Base-by-base conservation (phyloP, 2,329 filamentous ascomycete genomes). In the Aureobasidium subglaciale region DNA sequence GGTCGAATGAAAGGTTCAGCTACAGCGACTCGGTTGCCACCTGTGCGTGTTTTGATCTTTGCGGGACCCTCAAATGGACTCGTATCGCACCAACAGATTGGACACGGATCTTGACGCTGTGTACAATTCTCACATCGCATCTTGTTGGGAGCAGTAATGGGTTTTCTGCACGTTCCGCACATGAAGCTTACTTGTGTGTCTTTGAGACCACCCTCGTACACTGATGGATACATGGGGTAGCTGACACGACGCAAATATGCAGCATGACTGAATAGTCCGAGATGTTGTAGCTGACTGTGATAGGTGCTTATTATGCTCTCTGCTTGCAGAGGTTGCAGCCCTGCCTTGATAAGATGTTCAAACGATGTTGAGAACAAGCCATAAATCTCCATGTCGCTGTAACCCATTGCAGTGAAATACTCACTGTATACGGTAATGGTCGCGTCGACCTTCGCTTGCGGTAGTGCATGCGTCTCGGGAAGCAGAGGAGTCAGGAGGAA, bases 281-380 rank as follows among this genome's bases (percentile, higher is more conserved):
- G 68, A 22, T 67, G 67, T 16, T 73, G 65, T 20, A 85, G 71
- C 56, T 80, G 78, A 48, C 77, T 75, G 65, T 85, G 79, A 64
- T 84, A 84, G 3, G 75, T 71, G 37, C 75, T 72, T 38, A 83
- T 74, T 38, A 83, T 78, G 42, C 73, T 70, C 63, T 83, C 80
- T 46, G 78, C 72, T 62, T 83, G 78, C 15, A 75, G 68, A 6
- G 75, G 74, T 43, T 75, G 72, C 41, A 78, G 67, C 4, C 75
- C 75, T 15, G 73, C 70, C 20, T 68, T 67, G 40, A 75, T 65
- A 5, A 75, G 58, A 40, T 72, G 69, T 11, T 65, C 67, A 18
- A 76, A 63, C 25, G 71, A 66, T 15, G 64, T 69, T 37, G 69
- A 67, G 13, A 77, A 59, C 27, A 75, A 68, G 10, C 68, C 65